Base-by-base conservation (phyloP, 768 basidiomycete species). In the Mycena maculata region DNA sequence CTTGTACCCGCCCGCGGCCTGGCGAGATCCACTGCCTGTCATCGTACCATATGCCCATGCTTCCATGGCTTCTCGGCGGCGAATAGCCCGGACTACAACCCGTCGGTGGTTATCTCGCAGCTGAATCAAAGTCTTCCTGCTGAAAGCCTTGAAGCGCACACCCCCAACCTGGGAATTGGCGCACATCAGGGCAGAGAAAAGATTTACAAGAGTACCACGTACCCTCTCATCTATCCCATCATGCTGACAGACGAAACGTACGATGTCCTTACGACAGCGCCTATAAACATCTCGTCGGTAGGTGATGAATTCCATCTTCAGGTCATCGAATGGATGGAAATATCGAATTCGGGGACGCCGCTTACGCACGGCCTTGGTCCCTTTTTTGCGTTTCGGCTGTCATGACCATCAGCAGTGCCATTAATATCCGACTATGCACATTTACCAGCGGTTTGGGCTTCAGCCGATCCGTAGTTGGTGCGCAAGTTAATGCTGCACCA, bases 151-250 rank as follows among this genome's bases (percentile, higher is more conserved):
- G 16, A 41, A 61, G 5, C 60, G 60, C 4, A 61, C 50, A 13
- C 60, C 60, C 0, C 39, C 60, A 5, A 61, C 60, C 60, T 61
- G 41, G 15, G 27, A 10, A 25, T n/a, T n/a, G n/a, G n/a, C n/a
- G n/a, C n/a, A n/a, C n/a, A 9, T 16, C 3, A 22, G 3, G 22
- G 27, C 18, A 36, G n/a, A 16, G 13, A 15, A 12, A 22, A n/a
- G 27, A 2, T 20, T 9, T 20, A n/a, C n/a, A n/a, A 20, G 27
- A 7, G 13, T 20, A 4, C 1, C 31, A 53, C 60, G 15, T 16
- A 61, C 60, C 4, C 41, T 5, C 1, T 36, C 9, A 4, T n/a
- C 18, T 18, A 1, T 13, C 1, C 20, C 38, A 16, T 50, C 38
- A 8, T 38, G 4, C 1, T 23, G 16, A 6, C 7, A 20, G 4